Conservation (phyloP, 768 basidiomycete genomes). For the Russula griseocarnosa region DNA sequence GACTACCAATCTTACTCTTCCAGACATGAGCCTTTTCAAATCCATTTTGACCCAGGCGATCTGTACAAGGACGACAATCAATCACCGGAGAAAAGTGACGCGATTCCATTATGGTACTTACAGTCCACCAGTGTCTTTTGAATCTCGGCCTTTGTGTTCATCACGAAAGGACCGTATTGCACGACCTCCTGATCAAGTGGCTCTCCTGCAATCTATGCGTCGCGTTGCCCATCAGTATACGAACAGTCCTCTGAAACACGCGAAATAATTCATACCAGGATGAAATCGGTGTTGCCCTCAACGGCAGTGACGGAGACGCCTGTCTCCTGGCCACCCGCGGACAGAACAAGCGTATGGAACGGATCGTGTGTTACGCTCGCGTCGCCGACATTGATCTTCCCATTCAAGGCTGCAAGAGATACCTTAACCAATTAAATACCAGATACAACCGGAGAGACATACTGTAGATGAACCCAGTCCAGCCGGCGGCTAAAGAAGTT, state of each 20-base stretch:
- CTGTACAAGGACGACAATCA: constrained; percentile 36
- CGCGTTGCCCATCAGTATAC: not conserved
- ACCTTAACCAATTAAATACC: constrained; percentile 11
- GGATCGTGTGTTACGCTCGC: constrained; percentile 45
- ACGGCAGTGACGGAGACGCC: constrained; percentile 64
- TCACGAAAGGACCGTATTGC: constrained; percentile 86
- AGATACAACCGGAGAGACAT: constrained; percentile 31
- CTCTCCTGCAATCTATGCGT: constrained; percentile 68
- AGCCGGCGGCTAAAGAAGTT: constrained; percentile 55
- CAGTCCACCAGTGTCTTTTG: constrained; percentile 79
- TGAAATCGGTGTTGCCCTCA: constrained; percentile 63
- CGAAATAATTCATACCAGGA: constrained; percentile 50
- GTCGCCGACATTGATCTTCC: constrained; percentile 58
- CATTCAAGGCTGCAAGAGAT: constrained; percentile 53
- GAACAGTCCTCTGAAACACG: not conserved
- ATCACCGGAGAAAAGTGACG: constrained; percentile 3
- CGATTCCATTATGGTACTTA: constrained; percentile 35
- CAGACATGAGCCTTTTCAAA: constrained; percentile 88
- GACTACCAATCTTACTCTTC: constrained; percentile 72
- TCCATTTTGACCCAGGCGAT: constrained; percentile 74
- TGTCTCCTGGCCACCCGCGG: constrained; percentile 50
- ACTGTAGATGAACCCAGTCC: constrained; percentile 90
- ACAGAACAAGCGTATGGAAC: constrained; percentile 84
- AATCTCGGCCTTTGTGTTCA: constrained; percentile 78
- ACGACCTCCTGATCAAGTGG: constrained; percentile 85